Percentiles rank a stretch among this genome's conserved stretches.
Conservation (phyloP, 2,329 filamentous ascomycete species). For the Colletotrichum lupini region DNA sequence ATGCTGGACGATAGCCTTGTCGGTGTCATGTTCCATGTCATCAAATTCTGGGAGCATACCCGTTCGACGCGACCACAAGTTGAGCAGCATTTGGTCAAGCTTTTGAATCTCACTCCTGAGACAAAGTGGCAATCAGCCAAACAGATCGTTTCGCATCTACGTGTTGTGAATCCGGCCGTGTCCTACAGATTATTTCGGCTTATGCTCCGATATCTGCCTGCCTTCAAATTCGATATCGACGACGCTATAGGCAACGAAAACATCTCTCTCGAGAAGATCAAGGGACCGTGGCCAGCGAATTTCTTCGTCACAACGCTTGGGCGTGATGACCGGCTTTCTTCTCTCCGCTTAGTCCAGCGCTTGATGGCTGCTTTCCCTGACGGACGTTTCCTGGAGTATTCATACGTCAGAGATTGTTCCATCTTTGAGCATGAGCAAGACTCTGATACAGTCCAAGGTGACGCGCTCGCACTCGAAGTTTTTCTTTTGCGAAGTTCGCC, state of each 20-base stretch:
- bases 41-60: conserved; percentile 16
- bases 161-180: background rate
- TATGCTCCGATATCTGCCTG: conserved; percentile 35
- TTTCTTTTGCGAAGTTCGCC: background rate
- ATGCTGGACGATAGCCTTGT: background rate
- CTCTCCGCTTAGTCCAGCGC: conserved; percentile 1
- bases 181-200: conserved; percentile 41
- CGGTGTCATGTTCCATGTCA: conserved; percentile 4
- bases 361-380: background rate
- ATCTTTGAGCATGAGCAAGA: background rate
- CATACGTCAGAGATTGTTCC: background rate
- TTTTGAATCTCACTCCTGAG: background rate
- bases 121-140: background rate
- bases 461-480: background rate
- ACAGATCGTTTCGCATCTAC: background rate
- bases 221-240: conserved; percentile 40
- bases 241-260: conserved; percentile 15
- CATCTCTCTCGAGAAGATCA: conserved; percentile 6
- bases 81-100: background rate
- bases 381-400: background rate
- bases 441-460: background rate
- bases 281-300: conserved; percentile 14
- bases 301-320: background rate
- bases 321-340: background rate
- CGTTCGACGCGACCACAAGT: background rate